phyloP scores from a whole-genome alignment of 306 rosid genomes.

The Ormosia semicastrata region DNA sequence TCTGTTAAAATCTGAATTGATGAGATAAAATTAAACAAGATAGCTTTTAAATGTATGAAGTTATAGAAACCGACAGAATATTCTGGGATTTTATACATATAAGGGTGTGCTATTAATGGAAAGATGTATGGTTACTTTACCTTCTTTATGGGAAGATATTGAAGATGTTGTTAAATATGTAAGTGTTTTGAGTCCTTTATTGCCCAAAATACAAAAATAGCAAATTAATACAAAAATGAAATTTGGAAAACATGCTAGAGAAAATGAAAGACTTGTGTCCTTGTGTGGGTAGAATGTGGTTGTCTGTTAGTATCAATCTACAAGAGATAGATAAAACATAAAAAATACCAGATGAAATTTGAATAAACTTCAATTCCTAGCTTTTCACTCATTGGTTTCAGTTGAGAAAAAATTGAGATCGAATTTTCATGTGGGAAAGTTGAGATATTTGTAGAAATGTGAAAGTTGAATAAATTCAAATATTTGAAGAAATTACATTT shows the following conservation, averaged over 20 bases:
- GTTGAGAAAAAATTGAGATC: neutral
- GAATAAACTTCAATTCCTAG: neutral
- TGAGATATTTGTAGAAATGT: neutral
- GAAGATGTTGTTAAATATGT: neutral
- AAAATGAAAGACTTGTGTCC: neutral
- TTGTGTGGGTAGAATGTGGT: neutral
- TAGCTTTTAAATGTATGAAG: neutral
- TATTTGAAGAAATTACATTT: neutral
- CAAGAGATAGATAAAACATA: neutral
- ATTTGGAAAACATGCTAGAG: neutral
- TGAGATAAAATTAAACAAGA: neutral
- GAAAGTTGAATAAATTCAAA: neutral
- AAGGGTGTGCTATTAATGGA: constrained; percentile 1
- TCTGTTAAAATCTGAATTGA: constrained; percentile 12
- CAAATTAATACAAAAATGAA: neutral
- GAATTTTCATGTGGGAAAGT: neutral
- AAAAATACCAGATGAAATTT: neutral
- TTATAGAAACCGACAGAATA: neutral
- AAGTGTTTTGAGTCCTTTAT: neutral
- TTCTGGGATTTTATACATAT: neutral
- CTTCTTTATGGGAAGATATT: neutral
- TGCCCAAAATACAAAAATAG: neutral
- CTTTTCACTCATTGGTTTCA: neutral
- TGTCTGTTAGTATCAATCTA: neutral
- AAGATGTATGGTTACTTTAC: neutral